phyloP scores from a whole-genome alignment of 805 yeast species.

The Jamesozyma piceae region DNA sequence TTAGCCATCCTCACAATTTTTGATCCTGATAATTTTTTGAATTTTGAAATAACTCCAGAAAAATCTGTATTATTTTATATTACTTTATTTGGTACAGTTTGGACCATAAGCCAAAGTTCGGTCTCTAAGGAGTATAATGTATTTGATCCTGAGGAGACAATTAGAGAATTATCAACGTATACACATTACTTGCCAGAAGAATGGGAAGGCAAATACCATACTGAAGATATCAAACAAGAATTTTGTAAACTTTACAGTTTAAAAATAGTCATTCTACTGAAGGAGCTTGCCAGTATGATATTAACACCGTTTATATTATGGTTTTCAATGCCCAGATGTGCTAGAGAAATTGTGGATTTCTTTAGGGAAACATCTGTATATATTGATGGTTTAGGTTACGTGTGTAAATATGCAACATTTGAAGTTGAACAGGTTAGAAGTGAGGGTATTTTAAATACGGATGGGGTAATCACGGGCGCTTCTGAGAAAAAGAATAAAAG shows the following conservation, averaged over 20 bases:
- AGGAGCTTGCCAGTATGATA: slow-evolving; percentile 74
- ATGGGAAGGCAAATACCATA: slow-evolving; percentile 82
- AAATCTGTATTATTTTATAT: slow-evolving; percentile 79
- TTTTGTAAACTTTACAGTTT: slow-evolving; percentile 73
- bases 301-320: slow-evolving; percentile 86
- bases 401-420: slow-evolving; percentile 90
- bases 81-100: slow-evolving; percentile 76
- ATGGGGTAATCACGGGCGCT: slow-evolving; percentile 9
- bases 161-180: slow-evolving; percentile 68
- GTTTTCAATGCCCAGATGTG: slow-evolving; percentile 63
- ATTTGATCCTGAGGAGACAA: slow-evolving; percentile 89
- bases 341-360: slow-evolving; percentile 78
- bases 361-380: slow-evolving; percentile 83
- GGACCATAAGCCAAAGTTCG: slow-evolving; percentile 73
- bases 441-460: slow-evolving; percentile 12
- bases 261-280: slow-evolving; percentile 56
- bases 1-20: slow-evolving; percentile 65
- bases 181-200: slow-evolving; percentile 84
- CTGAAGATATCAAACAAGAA: slow-evolving; percentile 73
- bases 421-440: slow-evolving; percentile 50
- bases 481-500: slow-evolving; percentile 6
- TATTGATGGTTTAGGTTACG: slow-evolving; percentile 90
- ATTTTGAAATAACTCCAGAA: slow-evolving; percentile 78
- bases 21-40: slow-evolving; percentile 85
- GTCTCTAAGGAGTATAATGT: slow-evolving; percentile 56